Evolutionary conservation across 148 eudicot species (phyloP), one percentile per base, ranked within the genome.

Genomic region (Camellia sinensis): DNA sequence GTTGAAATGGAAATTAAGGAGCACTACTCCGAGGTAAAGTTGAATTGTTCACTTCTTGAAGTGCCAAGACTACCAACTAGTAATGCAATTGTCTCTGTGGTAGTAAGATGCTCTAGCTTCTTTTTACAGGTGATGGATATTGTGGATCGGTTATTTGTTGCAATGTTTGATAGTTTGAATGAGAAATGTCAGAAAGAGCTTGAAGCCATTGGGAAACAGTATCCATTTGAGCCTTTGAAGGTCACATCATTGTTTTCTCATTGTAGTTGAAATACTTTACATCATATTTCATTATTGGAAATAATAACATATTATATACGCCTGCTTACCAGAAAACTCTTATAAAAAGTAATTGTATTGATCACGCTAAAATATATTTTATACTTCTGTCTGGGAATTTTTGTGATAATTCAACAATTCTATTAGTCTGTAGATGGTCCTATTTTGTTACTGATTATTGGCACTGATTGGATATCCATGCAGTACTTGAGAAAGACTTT

Each of bases 1-100:
- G 97, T 89, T 60, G 99, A 95, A 86, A 93, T 95, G 99, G 97
- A 90, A 85, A 95, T 95, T 54, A 92, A 89, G 80, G 91, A 95
- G 84, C 92, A 92, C 82, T 95, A 95, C 80, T 87, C 97, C 29
- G 99, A 95, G 97, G 99, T 93, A 87, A 79, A 80, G 59, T 73
- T 75, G 68, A 69, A 67, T 68, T 29, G 19, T 70, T 56, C 14
- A 48, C 68, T 11, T 19, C 37, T 29, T 29, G 0, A 29, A 29
- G 52, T 46, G 12, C 54, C 43, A 57, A 10, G 46, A 56, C 67
- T 50, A 29, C 18, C 6, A 29, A 29, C 37, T 29, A 29, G 37
- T 1, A 29, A 29, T 29, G 37, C 37, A 29, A 29, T 29, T 22
- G 6, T 53, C 48, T 8, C 0, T 48, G 50, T 15, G 60, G 18